Conservation (phyloP, 805 yeast genomes). For the Blastobotrys parvus region DNA sequence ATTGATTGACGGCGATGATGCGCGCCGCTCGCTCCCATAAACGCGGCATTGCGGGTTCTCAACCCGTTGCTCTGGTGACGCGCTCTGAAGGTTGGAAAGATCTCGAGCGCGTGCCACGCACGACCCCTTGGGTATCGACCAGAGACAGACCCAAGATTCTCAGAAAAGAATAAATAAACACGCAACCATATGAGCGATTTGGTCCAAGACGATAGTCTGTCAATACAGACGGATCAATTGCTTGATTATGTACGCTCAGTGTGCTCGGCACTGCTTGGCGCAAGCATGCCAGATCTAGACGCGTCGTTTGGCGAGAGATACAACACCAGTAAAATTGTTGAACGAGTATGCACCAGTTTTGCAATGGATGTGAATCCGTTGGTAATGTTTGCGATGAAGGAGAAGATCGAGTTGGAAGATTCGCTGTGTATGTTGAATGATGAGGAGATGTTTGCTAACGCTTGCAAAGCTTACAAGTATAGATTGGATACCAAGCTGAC, state of each 20-base stretch:
- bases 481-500: constrained; percentile 13
- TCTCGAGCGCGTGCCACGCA: too few relatives aligned
- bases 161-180: too few relatives aligned
- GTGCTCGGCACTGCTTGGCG: constrained; percentile 16
- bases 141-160: too few relatives aligned
- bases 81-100: too few relatives aligned
- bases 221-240: neutral
- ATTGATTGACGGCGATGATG: too few relatives aligned
- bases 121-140: too few relatives aligned
- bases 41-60: too few relatives aligned
- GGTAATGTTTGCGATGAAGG: constrained; percentile 20
- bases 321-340: constrained; percentile 1
- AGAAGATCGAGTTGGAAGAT: constrained; percentile 5
- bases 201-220: neutral
- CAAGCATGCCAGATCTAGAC: constrained; percentile 16
- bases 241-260: constrained; percentile 12
- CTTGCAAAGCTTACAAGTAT: constrained; percentile 3
- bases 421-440: neutral
- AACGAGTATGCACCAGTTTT: constrained; percentile 12
- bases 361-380: constrained; percentile 17
- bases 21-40: too few relatives aligned
- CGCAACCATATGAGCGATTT: neutral
- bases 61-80: too few relatives aligned
- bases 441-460: neutral
- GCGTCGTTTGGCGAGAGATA: constrained; percentile 12